These are phyloP conservation scores for Hawksworthiomyces lignivorus DNA, from an alignment of 2,329 filamentous ascomycete genomes.

Conservation along the genomic window DNA sequence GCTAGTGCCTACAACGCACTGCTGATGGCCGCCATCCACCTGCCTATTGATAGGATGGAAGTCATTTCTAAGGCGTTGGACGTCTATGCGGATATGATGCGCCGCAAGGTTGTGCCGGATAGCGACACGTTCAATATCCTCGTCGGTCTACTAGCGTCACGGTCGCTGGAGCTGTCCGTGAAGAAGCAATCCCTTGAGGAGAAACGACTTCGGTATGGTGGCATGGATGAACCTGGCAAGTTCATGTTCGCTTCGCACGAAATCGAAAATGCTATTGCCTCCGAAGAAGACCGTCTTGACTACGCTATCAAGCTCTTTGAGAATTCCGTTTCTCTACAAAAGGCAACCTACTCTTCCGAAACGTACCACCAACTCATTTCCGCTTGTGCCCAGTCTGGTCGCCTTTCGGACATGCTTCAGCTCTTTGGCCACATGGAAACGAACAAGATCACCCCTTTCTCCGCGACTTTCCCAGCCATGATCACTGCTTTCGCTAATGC, in stretches of 20 bases:
- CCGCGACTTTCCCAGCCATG: constrained; percentile 83
- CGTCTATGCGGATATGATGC: constrained; percentile 94
- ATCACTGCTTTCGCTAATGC: constrained; percentile 83
- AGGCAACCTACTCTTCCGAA: constrained; percentile 64
- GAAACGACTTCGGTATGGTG: constrained; percentile 76
- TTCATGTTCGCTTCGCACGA: constrained; percentile 88
- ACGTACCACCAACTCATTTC: constrained; percentile 81
- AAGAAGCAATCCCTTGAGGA: constrained; percentile 69
- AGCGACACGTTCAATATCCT: constrained; percentile 82
- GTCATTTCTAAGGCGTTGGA: constrained; percentile 86
- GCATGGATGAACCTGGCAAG: constrained; percentile 72
- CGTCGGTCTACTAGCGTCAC: constrained; percentile 70
- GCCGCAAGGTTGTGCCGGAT: constrained; percentile 73
- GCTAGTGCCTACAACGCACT: constrained; percentile 88
- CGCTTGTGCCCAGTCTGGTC: constrained; percentile 76
- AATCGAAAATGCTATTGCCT: constrained; percentile 75
- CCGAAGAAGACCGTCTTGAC: constrained; percentile 78
- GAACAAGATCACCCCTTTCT: constrained; percentile 63
- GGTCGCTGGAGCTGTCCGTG: constrained; percentile 69
- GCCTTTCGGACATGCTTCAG: constrained; percentile 79
- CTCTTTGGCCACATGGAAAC: constrained; percentile 89
- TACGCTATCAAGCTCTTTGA: constrained; percentile 83
- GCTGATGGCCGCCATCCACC: constrained; percentile 72
- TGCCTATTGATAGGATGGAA: constrained; percentile 72
- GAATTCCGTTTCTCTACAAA: constrained; percentile 57